Base-by-base conservation (phyloP, 2,329 filamentous ascomycete species). In the Hypocreales sp. region DNA sequence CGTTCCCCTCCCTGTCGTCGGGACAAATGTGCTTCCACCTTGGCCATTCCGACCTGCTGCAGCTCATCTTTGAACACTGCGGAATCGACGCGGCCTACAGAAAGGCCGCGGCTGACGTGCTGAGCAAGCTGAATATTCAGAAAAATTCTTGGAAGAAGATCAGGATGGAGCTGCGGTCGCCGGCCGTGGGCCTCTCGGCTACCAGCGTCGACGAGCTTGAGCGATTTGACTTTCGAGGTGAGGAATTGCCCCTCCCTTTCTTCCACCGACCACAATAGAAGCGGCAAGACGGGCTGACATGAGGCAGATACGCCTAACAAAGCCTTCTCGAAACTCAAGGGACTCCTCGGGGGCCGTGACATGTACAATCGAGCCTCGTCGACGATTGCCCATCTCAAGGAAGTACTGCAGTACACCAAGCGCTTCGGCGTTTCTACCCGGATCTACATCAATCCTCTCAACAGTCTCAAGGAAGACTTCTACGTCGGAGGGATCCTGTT, bases 171-270 rank as follows among this genome's bases (percentile, higher is more conserved):
- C 63, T 98, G 29, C 74, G 86, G 21, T 80, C 79, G n/a, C 72
- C 81, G 4, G 54, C 76, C 12, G 71, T 92, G 20, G 83, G 84
- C 3, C 69, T 94, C 12, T 79, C 86, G 4, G 80, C 82, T 9
- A 94, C 86, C 3, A 92, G 81, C 23, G 65, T 98, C 25, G 86
- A 94, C 40, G 87, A 94, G 42, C 62, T 98, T 31, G 72, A 81
- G 38, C 73, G 76, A 5, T 98, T 95, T 46, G 86, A 98, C 47
- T 95, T 93, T 50, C 68, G 82, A 58, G 76, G 76, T 74, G 54
- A 42, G 56, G 41, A 4, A 18, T 5, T 11, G 10, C 9, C 2
- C n/a, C n/a, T n/a, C n/a, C n/a, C n/a, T n/a, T n/a, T n/a, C n/a
- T n/a, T n/a, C n/a, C n/a, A n/a, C n/a, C n/a, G n/a, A n/a, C n/a